Percentiles rank a stretch among this genome's conserved stretches.
phyloP scores from a whole-genome alignment of 2,329 filamentous ascomycete species.

The Cladophialophora yegresii region DNA sequence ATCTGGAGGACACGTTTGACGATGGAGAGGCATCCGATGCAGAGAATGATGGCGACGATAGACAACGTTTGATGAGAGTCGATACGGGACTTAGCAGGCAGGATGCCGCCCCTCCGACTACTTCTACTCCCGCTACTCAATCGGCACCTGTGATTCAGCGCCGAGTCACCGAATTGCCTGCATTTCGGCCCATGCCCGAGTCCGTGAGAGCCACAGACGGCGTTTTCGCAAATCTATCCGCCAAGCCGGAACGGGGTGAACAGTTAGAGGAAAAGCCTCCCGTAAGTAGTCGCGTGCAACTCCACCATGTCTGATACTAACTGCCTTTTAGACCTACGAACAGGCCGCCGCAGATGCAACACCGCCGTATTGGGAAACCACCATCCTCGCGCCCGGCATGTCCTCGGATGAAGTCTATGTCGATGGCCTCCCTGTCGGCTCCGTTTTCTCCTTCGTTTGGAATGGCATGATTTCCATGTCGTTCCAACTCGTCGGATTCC shows the following conservation, averaged over 20 bases:
- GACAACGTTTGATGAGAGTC: slow-evolving; percentile 80
- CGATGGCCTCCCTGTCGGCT: slow-evolving; percentile 87
- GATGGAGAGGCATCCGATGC: slow-evolving; percentile 72
- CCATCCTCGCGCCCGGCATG: slow-evolving; percentile 88
- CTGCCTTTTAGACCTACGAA: slow-evolving; percentile 78
- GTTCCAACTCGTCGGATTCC: slow-evolving; percentile 94
- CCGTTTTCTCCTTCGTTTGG: slow-evolving; percentile 77
- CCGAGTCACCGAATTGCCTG: slow-evolving; percentile 57
- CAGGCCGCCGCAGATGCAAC: slow-evolving; percentile 95
- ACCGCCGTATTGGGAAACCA: slow-evolving; percentile 98
- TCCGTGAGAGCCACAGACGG: slow-evolving; percentile 71
- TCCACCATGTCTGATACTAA: slow-evolving; percentile 16
- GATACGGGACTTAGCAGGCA: slow-evolving; percentile 43
- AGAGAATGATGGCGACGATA: slow-evolving; percentile 75
- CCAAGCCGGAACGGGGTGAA: slow-evolving; percentile 79
- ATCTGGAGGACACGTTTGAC: slow-evolving; percentile 86
- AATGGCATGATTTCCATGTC: slow-evolving; percentile 95
- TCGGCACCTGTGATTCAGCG: slow-evolving; percentile 44
- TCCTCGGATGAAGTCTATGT: slow-evolving; percentile 95
- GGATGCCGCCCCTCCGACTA: slow-evolving; percentile 16
- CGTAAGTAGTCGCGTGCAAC: slow-evolving; percentile 58
- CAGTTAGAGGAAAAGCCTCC: slow-evolving; percentile 90
- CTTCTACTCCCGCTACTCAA: slow-evolving; percentile 12
- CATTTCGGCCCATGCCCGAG: slow-evolving; percentile 45
- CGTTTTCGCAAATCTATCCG: slow-evolving; percentile 92